Evolutionary conservation across 805 yeast species (phyloP), one percentile per base, ranked within the genome.

Genomic region (Zygosaccharomyces bailii): DNA sequence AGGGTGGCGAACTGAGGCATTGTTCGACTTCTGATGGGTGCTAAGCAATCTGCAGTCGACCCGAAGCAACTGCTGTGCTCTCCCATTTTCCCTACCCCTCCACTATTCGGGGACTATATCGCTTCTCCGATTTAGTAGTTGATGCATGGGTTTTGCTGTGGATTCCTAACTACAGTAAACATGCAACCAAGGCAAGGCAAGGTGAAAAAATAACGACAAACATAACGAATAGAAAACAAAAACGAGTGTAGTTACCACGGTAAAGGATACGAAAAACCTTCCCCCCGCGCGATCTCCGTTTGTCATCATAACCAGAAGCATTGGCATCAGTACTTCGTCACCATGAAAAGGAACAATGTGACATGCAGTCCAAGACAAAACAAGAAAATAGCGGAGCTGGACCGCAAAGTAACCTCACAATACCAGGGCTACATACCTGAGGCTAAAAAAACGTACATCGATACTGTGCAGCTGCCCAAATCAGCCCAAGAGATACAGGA

Each of bases 371-470:
- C 31, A 2, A 27, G 13, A 27, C 14, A 27, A 17, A 20, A 29
- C 13, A 44, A 44, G 13, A 17, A 13, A 34, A 25, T 20, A 19
- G 41, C 37, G 5, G 43, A 23, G 19, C 20, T 48, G 25, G 50
- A 52, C 39, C 25, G 34, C 14, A 52, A 50, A 32, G 36, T 50
- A 4, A 16, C 43, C 1, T 41, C 45, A 3, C 36, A 33, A 3
- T 59, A 60, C 42, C 32, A 43, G 6, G 59, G 59, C 2, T 60
- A 53, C 39, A 42, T 25, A 18, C 53, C 59, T 11, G 33, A 43
- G 4, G 39, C 42, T 2, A 21, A 32, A 5, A 37, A 37, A 4
- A 35, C 46, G 4, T 17, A 38, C n/a, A 39, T 57, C 13, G 61
- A 52, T 25, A 38, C 35, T 8, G 47, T 65, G 8, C 53, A 50